Base-by-base conservation (phyloP, 495 filamentous ascomycete genomes). In the Chlorociboria aeruginascens region DNA sequence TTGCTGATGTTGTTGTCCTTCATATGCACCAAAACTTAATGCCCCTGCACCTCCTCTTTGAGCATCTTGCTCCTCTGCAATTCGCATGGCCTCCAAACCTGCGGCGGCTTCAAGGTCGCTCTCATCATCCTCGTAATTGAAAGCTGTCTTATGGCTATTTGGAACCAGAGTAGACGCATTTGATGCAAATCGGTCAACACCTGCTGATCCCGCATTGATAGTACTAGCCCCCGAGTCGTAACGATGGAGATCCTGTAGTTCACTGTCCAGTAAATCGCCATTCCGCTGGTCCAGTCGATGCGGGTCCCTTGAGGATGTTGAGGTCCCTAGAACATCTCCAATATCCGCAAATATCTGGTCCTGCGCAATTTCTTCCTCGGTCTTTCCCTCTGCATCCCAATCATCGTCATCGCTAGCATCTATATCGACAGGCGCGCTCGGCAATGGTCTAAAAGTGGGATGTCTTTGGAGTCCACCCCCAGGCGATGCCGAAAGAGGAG, bases 21-120 rank as follows among this genome's bases (percentile, higher is more conserved):
- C 49, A 13, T 46, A 49, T 12, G 34, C 32, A 13, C 53, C 53
- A 16, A 54, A 53, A 32, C 40, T 51, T 16, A 54, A 30, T 16
- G 46, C 39, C 60, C 57, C 69, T 48, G 41, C 63, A 41, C 75
- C 79, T 45, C 79, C 77, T 36, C 73, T 68, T 14, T 82, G 78
- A 42, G 54, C 54, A 39, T 95, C 88, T 58, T 95, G 80, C 63
- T 89, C 79, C 44, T 95, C 92, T 1, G 85, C 86, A 64, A 86
- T 76, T 32, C 77, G 81, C 73, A 98, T 74, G 57, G 89, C 88
- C 53, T 81, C 78, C 13, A 93, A 66, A 1, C 92, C 92, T 25
- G 85, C 86, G 16, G 84, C 83, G 25, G 86, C 90, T 63, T 99
- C 92, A 0, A 87, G 78, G 52, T 99, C 92, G 56, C 88, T 95